Evolutionary conservation across 139 green algal genomes (phyloP), one percentile per base, ranked within the genome.

Genomic region (Chlamydomonas sp.): DNA sequence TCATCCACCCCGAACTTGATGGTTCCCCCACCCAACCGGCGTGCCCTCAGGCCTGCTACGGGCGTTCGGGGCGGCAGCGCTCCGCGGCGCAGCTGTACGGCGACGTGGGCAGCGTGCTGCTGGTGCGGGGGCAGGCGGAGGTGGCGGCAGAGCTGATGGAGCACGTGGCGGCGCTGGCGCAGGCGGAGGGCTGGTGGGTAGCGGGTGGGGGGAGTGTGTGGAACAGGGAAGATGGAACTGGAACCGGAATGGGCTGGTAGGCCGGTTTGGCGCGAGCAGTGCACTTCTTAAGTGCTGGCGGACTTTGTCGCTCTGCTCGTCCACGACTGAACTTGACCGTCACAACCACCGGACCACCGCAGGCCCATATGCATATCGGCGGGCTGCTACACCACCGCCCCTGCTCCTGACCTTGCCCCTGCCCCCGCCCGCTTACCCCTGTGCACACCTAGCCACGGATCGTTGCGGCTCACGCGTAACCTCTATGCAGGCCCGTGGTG

Each of bases 141-240:
- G 49, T 68, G 83, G 83, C 77, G 31, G 73, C 83, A 63, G 83
- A 15, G 63, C 83, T 88, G 15, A 66, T 88, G 83, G 74, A 88
- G 73, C 83, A 88, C 63, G 83, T 76, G 49, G 83, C n/a, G 63
- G 66, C 73, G 17, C 63, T 88, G 73, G 73, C 83, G 73, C n/a
- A 66, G 63, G 83, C 83, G 7, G 83, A 88, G 83, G 83, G 83
- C 20, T 83, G 78, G 78, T 83, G 78, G 2, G 78, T 69, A 61
- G 3, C 60, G 72, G 78, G 78, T 83, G 78, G 20, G 78, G 72
- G 62, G 60, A 81, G 68, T 57, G 77, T 57, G 10, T 69, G 77
- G 59, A 20, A 49, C 31, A 49, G 31, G 31, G 31, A 49, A 49
- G 31, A 49, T 49, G 31, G 31, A 49, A 49, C 31, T 49, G 31